Percentiles rank a stretch among this genome's conserved stretches.
Conservation (phyloP, 2,329 filamentous ascomycete species). For the Colletotrichum agaves region DNA sequence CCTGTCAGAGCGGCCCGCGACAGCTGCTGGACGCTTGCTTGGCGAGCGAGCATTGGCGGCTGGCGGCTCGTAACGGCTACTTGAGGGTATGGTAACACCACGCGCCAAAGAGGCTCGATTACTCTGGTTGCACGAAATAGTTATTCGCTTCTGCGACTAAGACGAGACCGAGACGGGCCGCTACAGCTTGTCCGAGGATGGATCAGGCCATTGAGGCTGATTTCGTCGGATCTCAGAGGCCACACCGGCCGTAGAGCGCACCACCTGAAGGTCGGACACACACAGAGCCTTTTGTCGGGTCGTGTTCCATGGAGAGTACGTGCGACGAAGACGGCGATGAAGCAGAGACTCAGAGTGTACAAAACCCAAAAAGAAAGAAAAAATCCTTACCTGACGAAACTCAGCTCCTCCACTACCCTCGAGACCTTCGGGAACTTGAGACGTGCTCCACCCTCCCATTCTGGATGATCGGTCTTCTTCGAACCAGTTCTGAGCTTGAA, state of each 20-base stretch:
- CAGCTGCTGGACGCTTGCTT: constrained; percentile 15
- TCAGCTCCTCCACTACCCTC: constrained; percentile 74
- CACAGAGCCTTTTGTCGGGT: not conserved
- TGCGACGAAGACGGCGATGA: constrained; percentile 18
- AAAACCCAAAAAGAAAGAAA: constrained; percentile 32
- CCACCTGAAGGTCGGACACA: constrained; percentile 11
- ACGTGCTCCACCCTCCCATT: constrained; percentile 65
- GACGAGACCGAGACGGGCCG: constrained; percentile 12
- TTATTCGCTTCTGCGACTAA: not conserved
- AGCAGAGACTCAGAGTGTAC: constrained; percentile 17
- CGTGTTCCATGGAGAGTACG: not conserved
- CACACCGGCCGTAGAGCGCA: not conserved
- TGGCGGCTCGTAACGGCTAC: constrained; percentile 10
- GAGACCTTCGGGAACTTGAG: constrained; percentile 68
- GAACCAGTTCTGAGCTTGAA: constrained; percentile 70
- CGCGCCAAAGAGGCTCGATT: not conserved
- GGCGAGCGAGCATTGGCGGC: constrained; percentile 13
- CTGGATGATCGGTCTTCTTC: constrained; percentile 68
- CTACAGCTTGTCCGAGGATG: constrained; percentile 5
- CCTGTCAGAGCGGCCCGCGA: constrained; percentile 31
- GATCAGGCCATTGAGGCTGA: constrained; percentile 26
- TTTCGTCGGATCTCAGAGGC: constrained; percentile 9
- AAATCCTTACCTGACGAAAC: constrained; percentile 74
- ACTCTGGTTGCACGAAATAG: constrained; percentile 3
- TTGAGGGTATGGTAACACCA: constrained; percentile 3